These are phyloP conservation scores for Amoeboaphelidium occidentale DNA, from an alignment of 371 early-diverging fungal species.

Conservation along the genomic window DNA sequence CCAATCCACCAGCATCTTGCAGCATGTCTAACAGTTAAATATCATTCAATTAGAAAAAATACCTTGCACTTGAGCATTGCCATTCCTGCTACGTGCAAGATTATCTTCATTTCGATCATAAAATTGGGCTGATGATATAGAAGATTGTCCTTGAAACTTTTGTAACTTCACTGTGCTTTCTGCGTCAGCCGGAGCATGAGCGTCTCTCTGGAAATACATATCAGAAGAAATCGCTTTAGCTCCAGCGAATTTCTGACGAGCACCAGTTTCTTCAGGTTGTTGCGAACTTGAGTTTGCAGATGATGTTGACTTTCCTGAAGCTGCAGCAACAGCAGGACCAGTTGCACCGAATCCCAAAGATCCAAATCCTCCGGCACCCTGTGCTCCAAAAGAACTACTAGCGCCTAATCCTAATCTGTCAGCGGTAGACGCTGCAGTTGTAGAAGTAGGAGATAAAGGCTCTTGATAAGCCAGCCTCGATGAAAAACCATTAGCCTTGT, in stretches of 20 bases:
- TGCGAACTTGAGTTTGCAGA: no score
- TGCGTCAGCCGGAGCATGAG: background rate
- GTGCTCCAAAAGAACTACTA: conserved; percentile 2
- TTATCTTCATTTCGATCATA: background rate
- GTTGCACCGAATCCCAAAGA: conserved; percentile 6
- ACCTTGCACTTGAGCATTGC: no score
- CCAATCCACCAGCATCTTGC: background rate
- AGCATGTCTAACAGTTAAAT: background rate
- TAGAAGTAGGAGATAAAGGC: background rate
- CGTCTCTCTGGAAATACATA: conserved; percentile 33
- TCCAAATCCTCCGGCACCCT: no score
- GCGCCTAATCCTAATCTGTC: conserved; percentile 21
- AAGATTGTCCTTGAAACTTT: background rate
- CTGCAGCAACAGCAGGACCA: conserved; percentile 1
- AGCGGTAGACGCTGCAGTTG: background rate
- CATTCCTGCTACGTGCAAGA: background rate
- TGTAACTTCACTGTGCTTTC: background rate
- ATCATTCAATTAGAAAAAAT: no score
- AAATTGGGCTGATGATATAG: background rate
- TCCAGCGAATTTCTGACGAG: conserved; percentile 26
- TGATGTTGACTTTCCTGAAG: no score
- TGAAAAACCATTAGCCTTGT: background rate
- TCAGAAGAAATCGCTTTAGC: conserved; percentile 65
- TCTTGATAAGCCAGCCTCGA: background rate
- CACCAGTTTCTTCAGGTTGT: no score